phyloP scores from a whole-genome alignment of 345 rosid species.

The thale cress (Arabidopsis thaliana) region DNA sequence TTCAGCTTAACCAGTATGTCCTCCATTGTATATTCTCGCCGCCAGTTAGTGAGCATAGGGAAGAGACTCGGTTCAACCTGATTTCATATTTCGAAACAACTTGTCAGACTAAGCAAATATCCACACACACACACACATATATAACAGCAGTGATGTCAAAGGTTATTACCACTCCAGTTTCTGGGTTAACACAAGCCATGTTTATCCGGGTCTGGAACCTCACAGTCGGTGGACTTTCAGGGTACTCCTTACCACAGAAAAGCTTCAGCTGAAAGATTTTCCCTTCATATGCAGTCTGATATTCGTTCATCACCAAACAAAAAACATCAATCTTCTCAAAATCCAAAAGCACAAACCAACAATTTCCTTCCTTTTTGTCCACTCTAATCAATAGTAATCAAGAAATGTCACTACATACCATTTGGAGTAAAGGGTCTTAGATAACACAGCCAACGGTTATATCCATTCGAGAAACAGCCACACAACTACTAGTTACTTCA shows the following conservation, averaged over 20 bases:
- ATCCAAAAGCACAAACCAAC: neutral
- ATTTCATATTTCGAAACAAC: neutral
- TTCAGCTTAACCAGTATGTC: conserved; percentile 70
- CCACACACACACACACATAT: neutral
- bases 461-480: conserved; percentile 19
- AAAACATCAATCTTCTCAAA: conserved; percentile 26
- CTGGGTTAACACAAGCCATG: conserved; percentile 93
- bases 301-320: conserved; percentile 16
- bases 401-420: neutral
- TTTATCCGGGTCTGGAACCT: conserved; percentile 91
- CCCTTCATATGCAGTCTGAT: conserved; percentile 91
- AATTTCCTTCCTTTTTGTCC: neutral
- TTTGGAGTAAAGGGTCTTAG: neutral
- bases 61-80: conserved; percentile 82
- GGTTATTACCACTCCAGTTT: conserved; percentile 82
- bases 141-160: neutral
- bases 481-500: neutral
- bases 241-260: conserved; percentile 94
- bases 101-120: neutral
- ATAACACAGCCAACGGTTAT: neutral
- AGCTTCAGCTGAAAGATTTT: conserved; percentile 94
- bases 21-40: conserved; percentile 78
- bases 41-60: conserved; percentile 75
- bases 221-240: conserved; percentile 90
- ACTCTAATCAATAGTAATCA: neutral